Conservation (phyloP, 2,329 filamentous ascomycete genomes). For the Rosellinia necatrix region DNA sequence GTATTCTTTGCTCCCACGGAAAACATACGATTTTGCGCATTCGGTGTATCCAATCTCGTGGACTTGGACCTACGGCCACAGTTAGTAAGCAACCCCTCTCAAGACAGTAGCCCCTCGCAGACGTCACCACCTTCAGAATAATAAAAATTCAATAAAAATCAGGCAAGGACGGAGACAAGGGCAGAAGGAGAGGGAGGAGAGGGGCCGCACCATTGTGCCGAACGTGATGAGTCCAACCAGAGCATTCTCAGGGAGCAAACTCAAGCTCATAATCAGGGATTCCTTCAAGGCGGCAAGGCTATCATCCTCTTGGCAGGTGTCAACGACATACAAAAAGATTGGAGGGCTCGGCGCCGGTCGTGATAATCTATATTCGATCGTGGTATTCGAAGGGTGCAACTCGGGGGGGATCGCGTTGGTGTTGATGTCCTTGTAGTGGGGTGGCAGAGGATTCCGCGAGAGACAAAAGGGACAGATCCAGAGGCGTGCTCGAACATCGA, state of each 20-base stretch:
- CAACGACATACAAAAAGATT: constrained; percentile 86
- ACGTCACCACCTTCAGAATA: too few species aligned
- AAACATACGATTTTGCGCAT: constrained; percentile 98
- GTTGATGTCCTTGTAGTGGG: constrained; percentile 90
- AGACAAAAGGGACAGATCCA: constrained; percentile 92
- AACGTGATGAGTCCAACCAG: constrained; percentile 84
- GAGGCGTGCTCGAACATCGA: constrained; percentile 80
- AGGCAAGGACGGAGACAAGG: too few species aligned
- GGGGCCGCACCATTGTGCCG: constrained; percentile 79
- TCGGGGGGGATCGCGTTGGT: constrained; percentile 82
- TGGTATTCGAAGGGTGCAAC: constrained; percentile 80
- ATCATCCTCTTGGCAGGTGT: constrained; percentile 88
- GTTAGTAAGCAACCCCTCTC: constrained; percentile 31
- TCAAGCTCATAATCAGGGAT: constrained; percentile 84
- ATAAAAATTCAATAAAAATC: too few species aligned
- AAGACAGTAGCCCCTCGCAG: too few species aligned
- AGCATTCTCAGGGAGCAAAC: constrained; percentile 78
- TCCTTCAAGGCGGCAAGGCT: constrained; percentile 83
- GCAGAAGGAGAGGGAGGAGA: too few species aligned
- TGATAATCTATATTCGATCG: constrained; percentile 85
- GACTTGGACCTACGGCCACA: constrained; percentile 73
- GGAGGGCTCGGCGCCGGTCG: constrained; percentile 83
- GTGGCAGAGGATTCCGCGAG: constrained; percentile 79
- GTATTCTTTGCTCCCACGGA: constrained; percentile 97
- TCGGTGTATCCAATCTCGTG: constrained; percentile 98